A percentile compares a stretch with the other conserved stretches of the same genome.
Evolutionary conservation across 306 rosid species (phyloP).

Genomic region (Purshia tridentata): DNA sequence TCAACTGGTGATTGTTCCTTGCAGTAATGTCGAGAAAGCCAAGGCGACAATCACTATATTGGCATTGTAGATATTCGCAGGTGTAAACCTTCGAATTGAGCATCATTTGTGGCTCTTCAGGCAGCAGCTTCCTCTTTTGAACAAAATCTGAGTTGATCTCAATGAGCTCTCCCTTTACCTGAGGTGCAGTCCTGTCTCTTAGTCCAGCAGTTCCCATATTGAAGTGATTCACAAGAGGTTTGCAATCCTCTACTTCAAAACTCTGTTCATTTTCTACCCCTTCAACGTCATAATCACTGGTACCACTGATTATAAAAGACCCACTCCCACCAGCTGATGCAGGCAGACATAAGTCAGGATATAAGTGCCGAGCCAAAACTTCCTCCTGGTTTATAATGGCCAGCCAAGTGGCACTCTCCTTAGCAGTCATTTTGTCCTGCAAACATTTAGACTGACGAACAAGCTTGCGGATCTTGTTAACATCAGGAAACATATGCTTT

Average conservation of each 20-base stretch:
- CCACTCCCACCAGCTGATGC: constrained; percentile 30
- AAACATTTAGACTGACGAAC: constrained; percentile 53
- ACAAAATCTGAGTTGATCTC: constrained; percentile 31
- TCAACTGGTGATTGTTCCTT: constrained; percentile 53
- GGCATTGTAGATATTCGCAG: constrained; percentile 44
- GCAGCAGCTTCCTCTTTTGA: constrained; percentile 40
- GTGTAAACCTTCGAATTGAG: constrained; percentile 38
- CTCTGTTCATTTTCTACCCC: constrained; percentile 37
- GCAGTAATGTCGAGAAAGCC: constrained; percentile 45
- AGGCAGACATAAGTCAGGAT: constrained; percentile 47
- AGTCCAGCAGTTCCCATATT: constrained; percentile 22
- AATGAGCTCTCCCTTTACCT: constrained; percentile 40
- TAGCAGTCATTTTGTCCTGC: constrained; percentile 71
- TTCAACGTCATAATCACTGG: constrained; percentile 52
- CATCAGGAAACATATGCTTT: constrained; percentile 64
- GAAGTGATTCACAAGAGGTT: constrained; percentile 34
- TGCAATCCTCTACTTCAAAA: constrained; percentile 38
- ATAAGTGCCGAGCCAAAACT: constrained; percentile 38
- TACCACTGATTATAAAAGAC: constrained; percentile 34
- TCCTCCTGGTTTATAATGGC: constrained; percentile 61
- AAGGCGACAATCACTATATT: constrained; percentile 29
- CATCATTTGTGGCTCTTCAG: constrained; percentile 27
- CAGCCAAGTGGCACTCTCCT: constrained; percentile 63
- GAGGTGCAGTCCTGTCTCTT: constrained; percentile 26
- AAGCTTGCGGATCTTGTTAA: constrained; percentile 46